Evolutionary conservation across 768 basidiomycete species (phyloP).

Genomic region (Tylopilus rubrobrunneus): DNA sequence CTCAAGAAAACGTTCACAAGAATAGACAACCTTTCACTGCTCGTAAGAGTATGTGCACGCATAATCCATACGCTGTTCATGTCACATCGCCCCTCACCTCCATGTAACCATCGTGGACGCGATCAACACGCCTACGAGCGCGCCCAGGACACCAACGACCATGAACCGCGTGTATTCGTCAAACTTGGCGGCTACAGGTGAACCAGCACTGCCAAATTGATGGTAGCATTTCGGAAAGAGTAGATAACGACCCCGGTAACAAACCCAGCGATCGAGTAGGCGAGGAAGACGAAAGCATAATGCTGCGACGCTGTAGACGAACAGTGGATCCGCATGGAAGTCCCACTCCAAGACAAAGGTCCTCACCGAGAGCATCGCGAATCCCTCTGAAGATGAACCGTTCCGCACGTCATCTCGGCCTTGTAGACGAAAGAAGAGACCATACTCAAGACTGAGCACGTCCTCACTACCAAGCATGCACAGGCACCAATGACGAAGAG

Average conservation of each 20-base stretch:
- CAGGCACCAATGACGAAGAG: constrained; percentile 63
- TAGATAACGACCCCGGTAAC: constrained; percentile 62
- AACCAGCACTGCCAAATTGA: constrained; percentile 34
- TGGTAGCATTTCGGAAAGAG: constrained; percentile 51
- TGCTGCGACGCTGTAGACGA: constrained; percentile 39
- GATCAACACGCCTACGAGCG: constrained; percentile 56
- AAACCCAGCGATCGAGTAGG: constrained; percentile 68
- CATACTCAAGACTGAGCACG: constrained; percentile 69
- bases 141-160: constrained; percentile 61
- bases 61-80: neutral
- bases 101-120: constrained; percentile 41
- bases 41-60: neutral
- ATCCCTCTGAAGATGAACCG: constrained; percentile 46
- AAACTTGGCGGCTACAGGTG: constrained; percentile 41
- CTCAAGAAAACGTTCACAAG: neutral
- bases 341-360: neutral
- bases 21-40: neutral
- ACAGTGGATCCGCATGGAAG: neutral
- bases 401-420: constrained; percentile 54
- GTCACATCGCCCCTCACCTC: constrained; percentile 6
- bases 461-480: constrained; percentile 61
- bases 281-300: constrained; percentile 68
- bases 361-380: constrained; percentile 51
- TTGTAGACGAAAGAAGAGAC: constrained; percentile 66
- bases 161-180: constrained; percentile 61